Evolutionary conservation across 805 yeast species (phyloP).

Genomic region (Hanseniaspora occidentalis): DNA sequence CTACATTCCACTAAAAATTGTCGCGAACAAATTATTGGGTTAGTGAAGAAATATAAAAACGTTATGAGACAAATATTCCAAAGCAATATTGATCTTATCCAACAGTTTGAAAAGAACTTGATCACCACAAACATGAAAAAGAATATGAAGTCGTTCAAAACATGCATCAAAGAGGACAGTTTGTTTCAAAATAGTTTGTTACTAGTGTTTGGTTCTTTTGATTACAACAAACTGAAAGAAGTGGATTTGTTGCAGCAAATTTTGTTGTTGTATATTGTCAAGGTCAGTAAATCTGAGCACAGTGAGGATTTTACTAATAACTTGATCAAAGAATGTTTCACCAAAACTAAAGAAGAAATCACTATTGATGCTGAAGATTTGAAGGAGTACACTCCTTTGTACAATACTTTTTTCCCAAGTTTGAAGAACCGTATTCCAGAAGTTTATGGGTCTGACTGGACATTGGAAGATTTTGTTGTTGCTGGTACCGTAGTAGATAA

Average conservation of each 20-base stretch:
- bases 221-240: conserved; percentile 37
- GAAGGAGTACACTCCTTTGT: conserved; percentile 38
- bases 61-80: conserved; percentile 39
- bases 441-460: conserved; percentile 39
- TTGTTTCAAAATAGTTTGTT: conserved; percentile 41
- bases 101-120: conserved; percentile 21
- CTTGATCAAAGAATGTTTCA: conserved; percentile 35
- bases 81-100: conserved; percentile 28
- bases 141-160: conserved; percentile 40
- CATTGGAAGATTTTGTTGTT: conserved; percentile 28
- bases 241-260: conserved; percentile 44
- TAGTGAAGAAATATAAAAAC: conserved; percentile 33
- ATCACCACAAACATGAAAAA: conserved; percentile 33
- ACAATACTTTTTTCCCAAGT: conserved; percentile 40
- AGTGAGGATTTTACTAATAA: conserved; percentile 28
- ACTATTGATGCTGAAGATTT: conserved; percentile 41
- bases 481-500: conserved; percentile 43
- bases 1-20: conserved; percentile 11
- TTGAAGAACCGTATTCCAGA: conserved; percentile 41
- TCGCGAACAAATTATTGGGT: conserved; percentile 16
- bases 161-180: conserved; percentile 42
- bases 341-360: conserved; percentile 25
- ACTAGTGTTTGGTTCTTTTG: conserved; percentile 42
- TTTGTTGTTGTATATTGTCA: conserved; percentile 49
- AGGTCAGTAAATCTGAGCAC: conserved; percentile 15